Evolutionary conservation across 208 protist genomes (phyloP), one percentile per base, ranked within the genome.

Genomic region (Acanthamoeba quina): DNA sequence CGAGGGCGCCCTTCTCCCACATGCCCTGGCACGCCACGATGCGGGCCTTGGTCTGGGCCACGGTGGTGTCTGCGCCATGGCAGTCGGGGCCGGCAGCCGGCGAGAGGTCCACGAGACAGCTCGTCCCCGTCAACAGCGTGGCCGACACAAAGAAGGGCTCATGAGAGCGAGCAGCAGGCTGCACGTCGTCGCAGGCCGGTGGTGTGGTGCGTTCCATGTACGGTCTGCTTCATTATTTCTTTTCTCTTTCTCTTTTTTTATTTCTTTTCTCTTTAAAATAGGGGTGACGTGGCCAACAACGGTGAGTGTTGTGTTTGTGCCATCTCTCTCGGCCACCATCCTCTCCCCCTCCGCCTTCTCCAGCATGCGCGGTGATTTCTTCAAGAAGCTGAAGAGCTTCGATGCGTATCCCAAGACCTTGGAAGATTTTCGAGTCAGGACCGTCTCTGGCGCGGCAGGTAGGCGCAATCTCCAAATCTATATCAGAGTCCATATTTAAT

Each of bases 361-460:
- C 11, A 24, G 21, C 56, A 80, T 80, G 70, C 70, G 70, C 19
- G 70, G 70, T 6, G 80, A 88, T 44, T 66, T 88, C 80, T 66
- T 88, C 80, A 88, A 56, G 54, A 88, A 88, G 64, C 88, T 92
- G n/a, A 92, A 92, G 64, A 52, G 37, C 64, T 92, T 92, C 52
- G 95, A 96, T 54, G 94, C 94, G 26, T 96, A 95, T 62, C 95
- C 95, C 68, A 95, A 96, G 85, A 95, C 94, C 19, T 29, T 95
- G 0, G 95, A 96, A 56, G 95, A 96, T 68, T 96, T 96, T 74
- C 82, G 94, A 70, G 62, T 96, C 26, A 95, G 94, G 41, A 96
- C 95, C 21, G 74, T 94, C 68, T 72, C 68, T 56, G 95, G 95
- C 56, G 95, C 95, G 26, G 80, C 93, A 47, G 41, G 88, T 92